Evolutionary conservation across 257 asterid genomes (phyloP), one percentile per base, ranked within the genome.

Genomic region (Ehretia macrophylla): DNA sequence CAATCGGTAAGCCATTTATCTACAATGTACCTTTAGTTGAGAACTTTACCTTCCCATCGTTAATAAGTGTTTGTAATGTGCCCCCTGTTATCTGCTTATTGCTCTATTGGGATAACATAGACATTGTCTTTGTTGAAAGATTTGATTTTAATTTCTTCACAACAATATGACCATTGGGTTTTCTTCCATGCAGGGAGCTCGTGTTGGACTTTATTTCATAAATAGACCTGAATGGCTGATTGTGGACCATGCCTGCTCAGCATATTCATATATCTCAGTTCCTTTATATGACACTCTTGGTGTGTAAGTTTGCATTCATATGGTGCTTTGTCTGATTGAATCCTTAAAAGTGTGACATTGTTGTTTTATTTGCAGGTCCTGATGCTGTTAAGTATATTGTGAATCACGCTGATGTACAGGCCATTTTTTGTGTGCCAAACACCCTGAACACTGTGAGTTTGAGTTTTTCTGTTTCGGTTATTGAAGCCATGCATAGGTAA

Each of bases 221-320:
- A 92, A 92, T 68, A 82, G 95, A 65, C 97, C 97, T 10, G 99
- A 92, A 72, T 92, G 99, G 99, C 38, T 85, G 71, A 68, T 92
- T 54, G 88, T 84, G 67, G 99, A 92, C 71, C 95, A 92, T 73
- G 95, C 96, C 60, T 92, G 99, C 75, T 67, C 99, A 14, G 96
- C 97, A 65, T 92, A 77, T 83, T 86, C 99, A 11, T 88, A 72
- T 74, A 74, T 77, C 54, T 92, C 97, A 48, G 97, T 92, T 59
- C 99, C 99, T 56, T 82, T 92, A 79, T 92, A 92, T 58, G 99
- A 92, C 76, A 92, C 99, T 65, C 95, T 92, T 60, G 97, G 99
- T 91, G 58, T 60, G 96, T 83, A 67, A 59, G 69, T 68, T 67
- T 71, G 56, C 57, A 69, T 67, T 64, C 27, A 55, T 38, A 58